Base-by-base conservation (phyloP, 129 eudicot genomes). In the Centrapalus pauciflorus region DNA sequence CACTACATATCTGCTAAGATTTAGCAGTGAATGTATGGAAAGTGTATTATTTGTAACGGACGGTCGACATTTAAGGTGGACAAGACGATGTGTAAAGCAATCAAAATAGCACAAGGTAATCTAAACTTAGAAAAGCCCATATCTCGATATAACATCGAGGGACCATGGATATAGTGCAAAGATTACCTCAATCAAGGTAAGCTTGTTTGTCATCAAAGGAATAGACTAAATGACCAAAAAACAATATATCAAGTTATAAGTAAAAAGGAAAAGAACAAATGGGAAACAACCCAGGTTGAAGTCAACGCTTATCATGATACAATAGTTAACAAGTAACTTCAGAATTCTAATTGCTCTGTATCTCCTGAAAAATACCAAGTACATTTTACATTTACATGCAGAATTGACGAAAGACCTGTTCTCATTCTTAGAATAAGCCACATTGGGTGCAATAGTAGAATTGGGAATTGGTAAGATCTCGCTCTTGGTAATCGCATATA, bases 341-440 rank as follows among this genome's bases (percentile, higher is more conserved):
- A 68, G 71, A 65, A 70, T 55, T 71, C 77, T 71, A 73, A 37
- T 60, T 28, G 67, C 26, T 55, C 57, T 59, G 28, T 59, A 67
- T 64, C 72, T 74, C 78, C 80, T 76, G 62, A 82, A 54, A 54
- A 74, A 69, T 74, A 79, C 74, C 55, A 80, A 30, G 49, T 64
- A 76, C 74, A 83, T 71, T 79, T 82, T 74, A 82, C 89, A 80
- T 77, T 82, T 83, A 91, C 90, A 85, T 51, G 85, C 75, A 82
- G 86, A 85, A 88, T 81, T 81, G 95, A 84, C 92, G 77, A 85
- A 86, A 83, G 95, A 94, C 99, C 99, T 94, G 90, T 89, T 94
- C 81, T 94, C 99, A 79, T 81, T 84, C 73, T 86, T 82, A 86
- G 95, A 76, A 84, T 72, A 20, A 82, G 82, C 90, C 95, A 86